A percentile compares a stretch with the other conserved stretches of the same genome.
Conservation (phyloP, 495 filamentous ascomycete species). For the Penicillium steckii region DNA sequence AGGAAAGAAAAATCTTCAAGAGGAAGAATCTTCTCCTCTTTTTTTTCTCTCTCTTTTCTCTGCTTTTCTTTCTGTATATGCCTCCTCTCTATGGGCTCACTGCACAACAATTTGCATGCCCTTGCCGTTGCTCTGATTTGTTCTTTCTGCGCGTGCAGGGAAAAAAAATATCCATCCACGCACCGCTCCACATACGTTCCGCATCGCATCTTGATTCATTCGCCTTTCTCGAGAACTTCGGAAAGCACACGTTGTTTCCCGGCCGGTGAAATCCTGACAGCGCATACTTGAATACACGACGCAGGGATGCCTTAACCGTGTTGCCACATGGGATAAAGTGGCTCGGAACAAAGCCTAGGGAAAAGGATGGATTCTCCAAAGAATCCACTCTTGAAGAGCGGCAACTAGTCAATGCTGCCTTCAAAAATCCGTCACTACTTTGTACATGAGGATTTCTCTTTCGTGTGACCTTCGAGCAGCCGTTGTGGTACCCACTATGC, state of each 20-base stretch:
- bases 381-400: background rate
- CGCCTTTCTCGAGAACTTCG: constrained; percentile 1
- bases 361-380: background rate
- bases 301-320: constrained; percentile 3
- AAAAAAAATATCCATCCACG: constrained; percentile 5
- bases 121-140: constrained; percentile 14
- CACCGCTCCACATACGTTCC: constrained; percentile 4
- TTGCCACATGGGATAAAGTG: background rate
- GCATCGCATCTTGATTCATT: constrained; percentile 5
- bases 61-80: constrained; percentile 7
- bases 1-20: no score
- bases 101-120: constrained; percentile 3
- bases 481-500: constrained; percentile 13
- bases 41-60: constrained; percentile 3
- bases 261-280: constrained; percentile 11
- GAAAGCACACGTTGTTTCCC: constrained; percentile 3
- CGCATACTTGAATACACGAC: background rate
- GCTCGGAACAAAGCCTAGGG: background rate
- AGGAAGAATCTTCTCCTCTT: no score
- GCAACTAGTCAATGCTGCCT: background rate
- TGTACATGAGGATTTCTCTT: background rate
- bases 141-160: constrained; percentile 10
- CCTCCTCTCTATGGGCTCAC: constrained; percentile 4
- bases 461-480: constrained; percentile 7
- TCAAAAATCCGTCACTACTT: background rate